phyloP scores from a whole-genome alignment of 2,329 filamentous ascomycete species.

The Ophiocordyceps camponoti-floridani region DNA sequence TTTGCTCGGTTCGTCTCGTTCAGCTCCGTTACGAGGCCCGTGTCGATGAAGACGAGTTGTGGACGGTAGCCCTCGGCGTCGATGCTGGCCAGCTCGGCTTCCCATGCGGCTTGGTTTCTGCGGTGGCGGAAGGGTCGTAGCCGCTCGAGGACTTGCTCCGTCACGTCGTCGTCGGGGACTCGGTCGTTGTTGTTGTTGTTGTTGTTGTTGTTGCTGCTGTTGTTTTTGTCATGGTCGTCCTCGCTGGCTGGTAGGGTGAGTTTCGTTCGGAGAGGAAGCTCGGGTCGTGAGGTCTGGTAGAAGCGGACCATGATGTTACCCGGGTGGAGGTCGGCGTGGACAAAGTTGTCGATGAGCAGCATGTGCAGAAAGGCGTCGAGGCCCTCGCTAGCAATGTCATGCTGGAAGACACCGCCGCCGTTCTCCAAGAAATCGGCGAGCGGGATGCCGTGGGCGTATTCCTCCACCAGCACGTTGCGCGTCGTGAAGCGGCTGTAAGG shows the following conservation, averaged over 20 bases:
- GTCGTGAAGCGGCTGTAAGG: constrained; percentile 88
- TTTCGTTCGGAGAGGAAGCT: constrained; percentile 24
- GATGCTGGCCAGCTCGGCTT: constrained; percentile 53
- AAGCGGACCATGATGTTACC: constrained; percentile 99
- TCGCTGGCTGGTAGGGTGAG: constrained; percentile 2
- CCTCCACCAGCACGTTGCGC: constrained; percentile 79
- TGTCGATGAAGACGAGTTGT: constrained; percentile 94
- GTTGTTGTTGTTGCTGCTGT: no score
- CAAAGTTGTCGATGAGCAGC: constrained; percentile 93
- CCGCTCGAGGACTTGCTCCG: constrained; percentile 67
- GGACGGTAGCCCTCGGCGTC: constrained; percentile 80
- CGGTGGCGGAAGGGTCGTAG: constrained; percentile 51
- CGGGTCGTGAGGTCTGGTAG: constrained; percentile 63
- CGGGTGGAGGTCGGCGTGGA: constrained; percentile 89
- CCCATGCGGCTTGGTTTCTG: constrained; percentile 53
- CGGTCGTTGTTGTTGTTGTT: no score
- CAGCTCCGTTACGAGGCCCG: constrained; percentile 83
- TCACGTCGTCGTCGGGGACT: constrained; percentile 64
- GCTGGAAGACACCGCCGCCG: constrained; percentile 80
- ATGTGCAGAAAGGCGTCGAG: constrained; percentile 92
- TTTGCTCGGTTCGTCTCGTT: constrained; percentile 74
- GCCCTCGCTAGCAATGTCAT: constrained; percentile 87
- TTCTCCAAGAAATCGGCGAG: constrained; percentile 79
- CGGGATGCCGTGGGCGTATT: constrained; percentile 89
- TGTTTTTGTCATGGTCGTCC: constrained; percentile 24